These are phyloP conservation scores for Pseudopyricularia javanii DNA, from an alignment of 2,329 filamentous ascomycete genomes.

Conservation along the genomic window DNA sequence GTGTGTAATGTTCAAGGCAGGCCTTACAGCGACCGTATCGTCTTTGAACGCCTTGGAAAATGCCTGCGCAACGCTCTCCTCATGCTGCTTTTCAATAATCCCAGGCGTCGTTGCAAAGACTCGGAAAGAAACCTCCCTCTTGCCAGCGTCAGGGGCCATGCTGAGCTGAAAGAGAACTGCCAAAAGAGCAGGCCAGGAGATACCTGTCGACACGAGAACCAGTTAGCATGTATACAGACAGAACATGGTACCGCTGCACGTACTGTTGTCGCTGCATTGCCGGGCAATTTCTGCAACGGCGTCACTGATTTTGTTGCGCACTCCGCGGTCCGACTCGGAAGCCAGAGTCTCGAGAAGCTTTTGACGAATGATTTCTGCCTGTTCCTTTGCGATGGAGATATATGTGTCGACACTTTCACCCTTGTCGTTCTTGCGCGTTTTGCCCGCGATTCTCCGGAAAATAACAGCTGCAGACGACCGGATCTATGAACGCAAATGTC, in stretches of 20 bases:
- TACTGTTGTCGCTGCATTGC: slow-evolving; percentile 88
- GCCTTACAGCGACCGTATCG: slow-evolving; percentile 59
- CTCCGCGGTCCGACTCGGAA: slow-evolving; percentile 57
- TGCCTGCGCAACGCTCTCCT: slow-evolving; percentile 75
- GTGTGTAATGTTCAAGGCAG: not conserved
- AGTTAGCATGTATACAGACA: not conserved
- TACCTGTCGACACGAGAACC: slow-evolving; percentile 35
- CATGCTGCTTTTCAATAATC: slow-evolving; percentile 92
- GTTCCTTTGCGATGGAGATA: slow-evolving; percentile 60
- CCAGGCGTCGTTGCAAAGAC: slow-evolving; percentile 92
- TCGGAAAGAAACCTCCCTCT: slow-evolving; percentile 85
- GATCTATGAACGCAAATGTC: slow-evolving; percentile 37
- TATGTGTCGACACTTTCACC: slow-evolving; percentile 75
- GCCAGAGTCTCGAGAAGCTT: slow-evolving; percentile 72
- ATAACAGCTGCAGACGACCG: slow-evolving; percentile 88
- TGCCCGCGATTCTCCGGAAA: slow-evolving; percentile 86
- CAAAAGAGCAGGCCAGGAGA: slow-evolving; percentile 83
- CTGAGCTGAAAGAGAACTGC: slow-evolving; percentile 80
- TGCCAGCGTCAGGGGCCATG: slow-evolving; percentile 68
- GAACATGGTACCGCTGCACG: slow-evolving; percentile 17
- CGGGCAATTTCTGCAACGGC: slow-evolving; percentile 92
- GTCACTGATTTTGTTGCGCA: slow-evolving; percentile 93
- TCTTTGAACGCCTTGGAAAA: slow-evolving; percentile 92
- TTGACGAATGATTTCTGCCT: slow-evolving; percentile 66
- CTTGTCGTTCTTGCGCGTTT: slow-evolving; percentile 64